Conservation (phyloP, 257 asterid genomes). For the Fraxinus pennsylvanica region DNA sequence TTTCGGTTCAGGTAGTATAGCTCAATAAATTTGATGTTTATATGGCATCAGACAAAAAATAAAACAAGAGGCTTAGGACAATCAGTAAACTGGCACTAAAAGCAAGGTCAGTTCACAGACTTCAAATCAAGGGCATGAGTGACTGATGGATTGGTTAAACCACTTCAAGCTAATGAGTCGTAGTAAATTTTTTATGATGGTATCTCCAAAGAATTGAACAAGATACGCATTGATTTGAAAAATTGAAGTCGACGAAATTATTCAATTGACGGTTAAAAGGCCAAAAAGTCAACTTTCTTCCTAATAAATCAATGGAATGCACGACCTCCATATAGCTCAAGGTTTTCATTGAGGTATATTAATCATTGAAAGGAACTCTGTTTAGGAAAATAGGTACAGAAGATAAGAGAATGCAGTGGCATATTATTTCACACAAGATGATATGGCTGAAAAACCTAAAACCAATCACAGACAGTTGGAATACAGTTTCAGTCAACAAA, state of each 20-base stretch:
- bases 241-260: background rate
- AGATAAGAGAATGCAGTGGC: background rate
- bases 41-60: background rate
- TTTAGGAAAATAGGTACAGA: background rate
- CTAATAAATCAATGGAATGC: background rate
- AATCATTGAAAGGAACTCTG: background rate
- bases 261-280: background rate
- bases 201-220: background rate
- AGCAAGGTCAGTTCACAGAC: background rate
- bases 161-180: background rate
- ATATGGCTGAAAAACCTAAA: constrained; percentile 4
- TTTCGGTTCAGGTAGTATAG: background rate
- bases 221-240: background rate
- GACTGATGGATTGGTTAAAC: background rate
- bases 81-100: constrained; percentile 3
- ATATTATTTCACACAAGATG: constrained; percentile 1
- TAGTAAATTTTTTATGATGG: background rate
- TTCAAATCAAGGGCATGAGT: background rate
- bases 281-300: background rate
- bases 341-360: background rate
- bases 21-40: background rate
- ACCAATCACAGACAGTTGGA: constrained; percentile 11
- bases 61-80: background rate
- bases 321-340: background rate
- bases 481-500: constrained; percentile 18